Conservation (phyloP, 148 eudicot species). For the Diospyros lotus region DNA sequence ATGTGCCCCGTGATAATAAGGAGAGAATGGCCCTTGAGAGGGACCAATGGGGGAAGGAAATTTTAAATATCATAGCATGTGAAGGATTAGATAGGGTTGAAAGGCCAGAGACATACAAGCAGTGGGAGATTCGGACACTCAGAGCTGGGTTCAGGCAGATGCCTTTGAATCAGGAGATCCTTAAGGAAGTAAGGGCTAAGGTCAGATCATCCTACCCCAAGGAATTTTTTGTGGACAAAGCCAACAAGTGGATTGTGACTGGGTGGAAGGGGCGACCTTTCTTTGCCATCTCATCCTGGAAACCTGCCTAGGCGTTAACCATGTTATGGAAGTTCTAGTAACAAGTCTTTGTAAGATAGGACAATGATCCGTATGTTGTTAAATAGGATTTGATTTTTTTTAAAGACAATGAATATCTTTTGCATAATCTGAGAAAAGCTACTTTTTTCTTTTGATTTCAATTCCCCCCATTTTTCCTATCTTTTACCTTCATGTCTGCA, state of each 20-base stretch:
- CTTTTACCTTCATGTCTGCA: too few relatives aligned
- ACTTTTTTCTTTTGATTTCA: too few relatives aligned
- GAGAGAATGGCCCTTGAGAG: constrained; percentile 39
- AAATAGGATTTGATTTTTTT: too few relatives aligned
- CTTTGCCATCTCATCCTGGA: constrained; percentile 45
- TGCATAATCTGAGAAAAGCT: too few relatives aligned
- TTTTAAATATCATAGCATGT: constrained; percentile 52
- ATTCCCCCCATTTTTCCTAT: too few relatives aligned
- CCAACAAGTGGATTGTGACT: constrained; percentile 44
- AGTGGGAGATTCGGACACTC: constrained; percentile 44
- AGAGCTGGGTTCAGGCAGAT: constrained; percentile 53
- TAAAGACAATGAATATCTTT: too few relatives aligned
- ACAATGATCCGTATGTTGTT: too few relatives aligned
- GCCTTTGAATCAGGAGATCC: constrained; percentile 30
- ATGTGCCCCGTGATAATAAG: constrained; percentile 31
- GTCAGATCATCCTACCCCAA: constrained; percentile 38
- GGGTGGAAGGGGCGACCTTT: constrained; percentile 64
- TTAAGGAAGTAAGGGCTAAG: constrained; percentile 28
- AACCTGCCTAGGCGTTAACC: constrained; percentile 11
- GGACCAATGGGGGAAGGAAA: constrained; percentile 35
- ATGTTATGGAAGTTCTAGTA: too few relatives aligned
- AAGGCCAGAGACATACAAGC: constrained; percentile 61
- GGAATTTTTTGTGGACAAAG: constrained; percentile 53
- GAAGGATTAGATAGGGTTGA: constrained; percentile 49
- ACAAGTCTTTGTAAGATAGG: too few relatives aligned